A percentile compares a stretch with the other conserved stretches of the same genome.
These are phyloP conservation scores for Penicillium sp. DNA, from an alignment of 2,329 filamentous ascomycete genomes.

Conservation along the genomic window DNA sequence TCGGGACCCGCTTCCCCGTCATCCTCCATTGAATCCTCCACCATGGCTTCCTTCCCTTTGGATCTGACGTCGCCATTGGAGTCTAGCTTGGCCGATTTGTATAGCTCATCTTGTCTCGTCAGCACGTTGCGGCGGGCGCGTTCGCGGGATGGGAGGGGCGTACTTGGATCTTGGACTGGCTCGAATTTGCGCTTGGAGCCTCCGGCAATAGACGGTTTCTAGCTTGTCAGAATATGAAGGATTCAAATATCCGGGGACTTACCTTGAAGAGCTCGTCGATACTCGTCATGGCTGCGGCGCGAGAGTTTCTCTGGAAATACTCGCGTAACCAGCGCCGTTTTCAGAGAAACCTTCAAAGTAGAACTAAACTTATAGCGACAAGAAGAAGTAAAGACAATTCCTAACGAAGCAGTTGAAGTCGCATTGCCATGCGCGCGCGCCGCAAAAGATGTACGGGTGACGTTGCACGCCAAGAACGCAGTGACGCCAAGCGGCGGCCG, in stretches of 20 bases:
- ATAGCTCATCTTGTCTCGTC: conserved; percentile 51
- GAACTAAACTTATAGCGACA: background rate
- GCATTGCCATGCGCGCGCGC: conserved; percentile 11
- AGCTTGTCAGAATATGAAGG: conserved; percentile 15
- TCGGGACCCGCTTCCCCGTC: conserved; percentile 51
- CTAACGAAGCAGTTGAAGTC: conserved; percentile 1
- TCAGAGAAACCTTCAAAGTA: background rate
- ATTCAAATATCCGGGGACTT: background rate
- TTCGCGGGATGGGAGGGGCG: conserved; percentile 29
- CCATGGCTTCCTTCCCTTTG: conserved; percentile 43
- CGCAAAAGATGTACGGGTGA: conserved; percentile 18
- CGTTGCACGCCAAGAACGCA: conserved; percentile 28
- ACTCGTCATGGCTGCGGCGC: conserved; percentile 48
- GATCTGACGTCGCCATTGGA: conserved; percentile 49
- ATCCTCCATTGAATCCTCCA: conserved; percentile 48
- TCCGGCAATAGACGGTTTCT: conserved; percentile 48
- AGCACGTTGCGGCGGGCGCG: conserved; percentile 54
- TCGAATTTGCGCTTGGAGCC: conserved; percentile 58
- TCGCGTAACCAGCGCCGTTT: background rate
- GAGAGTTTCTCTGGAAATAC: background rate
- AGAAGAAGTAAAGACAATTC: background rate
- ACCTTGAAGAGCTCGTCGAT: conserved; percentile 61
- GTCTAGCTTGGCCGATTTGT: conserved; percentile 57
- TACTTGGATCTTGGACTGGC: conserved; percentile 49
- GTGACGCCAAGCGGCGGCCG: conserved; percentile 20